A percentile compares a stretch with the other conserved stretches of the same genome.
These are phyloP conservation scores for Fusarium sp. DNA, from an alignment of 2,329 filamentous ascomycete genomes.

Conservation along the genomic window DNA sequence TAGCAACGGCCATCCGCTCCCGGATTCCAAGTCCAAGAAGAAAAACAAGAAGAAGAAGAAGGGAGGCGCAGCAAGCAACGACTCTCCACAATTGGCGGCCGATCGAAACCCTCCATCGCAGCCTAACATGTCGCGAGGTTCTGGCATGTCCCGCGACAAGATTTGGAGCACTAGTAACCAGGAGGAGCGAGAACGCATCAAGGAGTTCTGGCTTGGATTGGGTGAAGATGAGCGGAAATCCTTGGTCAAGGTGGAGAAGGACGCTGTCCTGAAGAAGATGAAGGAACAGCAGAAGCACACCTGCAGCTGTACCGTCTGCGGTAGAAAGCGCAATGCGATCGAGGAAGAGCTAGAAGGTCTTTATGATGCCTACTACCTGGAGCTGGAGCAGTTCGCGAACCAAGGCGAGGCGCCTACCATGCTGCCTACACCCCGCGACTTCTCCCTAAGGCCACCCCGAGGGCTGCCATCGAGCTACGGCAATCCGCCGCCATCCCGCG, in stretches of 20 bases:
- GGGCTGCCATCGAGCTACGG: conserved; percentile 69
- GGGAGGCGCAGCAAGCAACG: conserved; percentile 44
- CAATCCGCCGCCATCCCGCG: conserved; percentile 77
- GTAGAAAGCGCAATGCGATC: conserved; percentile 94
- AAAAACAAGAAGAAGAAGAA: conserved; percentile 78
- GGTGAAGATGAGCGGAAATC: conserved; percentile 95
- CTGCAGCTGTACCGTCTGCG: conserved; percentile 97
- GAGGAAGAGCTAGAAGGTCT: conserved; percentile 97
- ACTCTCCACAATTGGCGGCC: conserved; percentile 33
- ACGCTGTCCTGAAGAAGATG: conserved; percentile 98
- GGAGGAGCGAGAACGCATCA: conserved; percentile 96
- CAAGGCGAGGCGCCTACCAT: conserved; percentile 75
- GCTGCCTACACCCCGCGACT: conserved; percentile 66
- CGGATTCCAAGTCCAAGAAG: conserved; percentile 65
- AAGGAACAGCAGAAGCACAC: conserved; percentile 99
- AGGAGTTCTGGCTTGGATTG: conserved; percentile 96
- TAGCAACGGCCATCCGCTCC: conserved; percentile 46
- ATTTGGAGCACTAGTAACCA: conserved; percentile 98
- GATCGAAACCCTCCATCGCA: conserved; percentile 34
- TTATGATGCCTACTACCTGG: conserved; percentile 98
- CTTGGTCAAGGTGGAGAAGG: conserved; percentile 97
- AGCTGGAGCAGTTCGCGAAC: conserved; percentile 97
- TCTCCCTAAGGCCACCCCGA: conserved; percentile 69
- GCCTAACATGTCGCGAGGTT: conserved; percentile 47
- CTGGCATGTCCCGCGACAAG: conserved; percentile 77